Conservation (phyloP, 768 basidiomycete genomes). For the Pulveroboletus sp. region DNA sequence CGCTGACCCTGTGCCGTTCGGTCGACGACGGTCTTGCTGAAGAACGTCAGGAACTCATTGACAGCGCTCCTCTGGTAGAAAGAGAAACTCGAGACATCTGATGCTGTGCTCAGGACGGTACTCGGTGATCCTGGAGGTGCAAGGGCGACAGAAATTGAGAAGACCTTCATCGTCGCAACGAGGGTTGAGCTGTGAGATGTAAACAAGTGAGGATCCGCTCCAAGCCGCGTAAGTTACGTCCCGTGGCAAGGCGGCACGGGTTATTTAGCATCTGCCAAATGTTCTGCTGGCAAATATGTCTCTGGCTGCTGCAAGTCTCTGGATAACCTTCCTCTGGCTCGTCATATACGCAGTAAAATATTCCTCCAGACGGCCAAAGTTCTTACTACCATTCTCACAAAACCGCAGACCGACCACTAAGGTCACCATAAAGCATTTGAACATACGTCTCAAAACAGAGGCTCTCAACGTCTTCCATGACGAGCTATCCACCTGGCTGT, state of each 20-base stretch:
- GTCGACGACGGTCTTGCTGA: constrained; percentile 88
- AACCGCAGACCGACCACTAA: constrained; percentile 16
- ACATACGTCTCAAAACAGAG: constrained; percentile 42
- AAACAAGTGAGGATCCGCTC: not conserved
- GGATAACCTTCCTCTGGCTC: constrained; percentile 23
- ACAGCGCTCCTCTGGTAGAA: constrained; percentile 91
- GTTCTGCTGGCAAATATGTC: constrained; percentile 15
- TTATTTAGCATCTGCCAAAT: constrained; percentile 1
- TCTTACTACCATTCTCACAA: constrained; percentile 20
- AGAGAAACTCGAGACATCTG: constrained; percentile 84
- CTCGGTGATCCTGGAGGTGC: constrained; percentile 60
- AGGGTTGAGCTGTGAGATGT: constrained; percentile 7
- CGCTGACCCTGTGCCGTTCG: constrained; percentile 83
- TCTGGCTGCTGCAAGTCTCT: constrained; percentile 15
- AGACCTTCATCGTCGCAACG: constrained; percentile 71
- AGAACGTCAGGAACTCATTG: constrained; percentile 90
- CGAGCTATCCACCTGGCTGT: constrained; percentile 33
- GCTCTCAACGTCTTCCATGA: constrained; percentile 50
- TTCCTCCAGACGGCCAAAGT: constrained; percentile 11
- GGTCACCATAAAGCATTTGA: constrained; percentile 23
- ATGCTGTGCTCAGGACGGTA: constrained; percentile 60
- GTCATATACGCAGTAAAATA: constrained; percentile 24
- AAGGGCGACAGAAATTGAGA: constrained; percentile 68
- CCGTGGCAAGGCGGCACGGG: not conserved
- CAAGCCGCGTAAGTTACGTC: no score